phyloP scores from a whole-genome alignment of 2,329 filamentous ascomycete genomes.

The Emergomyces orientalis region DNA sequence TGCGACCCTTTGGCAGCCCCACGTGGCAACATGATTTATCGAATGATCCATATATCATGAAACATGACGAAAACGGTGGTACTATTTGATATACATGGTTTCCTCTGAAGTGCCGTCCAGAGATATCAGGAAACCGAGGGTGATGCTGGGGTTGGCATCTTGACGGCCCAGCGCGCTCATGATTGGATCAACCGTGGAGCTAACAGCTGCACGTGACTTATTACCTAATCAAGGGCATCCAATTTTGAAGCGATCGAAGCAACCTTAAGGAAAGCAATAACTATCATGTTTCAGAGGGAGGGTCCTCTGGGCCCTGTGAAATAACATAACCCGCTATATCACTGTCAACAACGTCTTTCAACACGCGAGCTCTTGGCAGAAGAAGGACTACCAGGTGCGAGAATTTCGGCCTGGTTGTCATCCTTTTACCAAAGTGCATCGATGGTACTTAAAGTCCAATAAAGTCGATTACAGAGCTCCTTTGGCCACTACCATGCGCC shows the following conservation, averaged over 20 bases:
- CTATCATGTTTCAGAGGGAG: not conserved
- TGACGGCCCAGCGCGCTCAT: not conserved
- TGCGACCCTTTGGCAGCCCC: conserved; percentile 34
- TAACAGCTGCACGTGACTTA: no score
- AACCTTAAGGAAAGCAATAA: not conserved
- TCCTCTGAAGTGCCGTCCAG: not conserved
- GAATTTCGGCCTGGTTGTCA: not conserved
- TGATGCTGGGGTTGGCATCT: no score
- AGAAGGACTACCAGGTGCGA: not conserved
- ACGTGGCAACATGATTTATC: conserved; percentile 29
- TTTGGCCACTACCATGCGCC: not conserved
- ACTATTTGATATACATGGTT: conserved; percentile 1
- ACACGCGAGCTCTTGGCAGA: not conserved
- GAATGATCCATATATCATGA: conserved; percentile 1
- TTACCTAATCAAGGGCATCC: no score
- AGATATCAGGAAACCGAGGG: not conserved
- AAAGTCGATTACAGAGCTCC: not conserved
- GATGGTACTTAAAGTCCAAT: not conserved
- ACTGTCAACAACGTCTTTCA: not conserved
- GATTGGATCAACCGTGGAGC: not conserved
- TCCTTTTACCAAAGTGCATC: not conserved
- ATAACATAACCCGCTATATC: not conserved
- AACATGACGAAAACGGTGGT: not conserved
- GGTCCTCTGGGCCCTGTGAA: not conserved
- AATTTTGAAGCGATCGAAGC: no score